Evolutionary conservation across 257 asterid species (phyloP).

Genomic region (Solanum chiquidenum): DNA sequence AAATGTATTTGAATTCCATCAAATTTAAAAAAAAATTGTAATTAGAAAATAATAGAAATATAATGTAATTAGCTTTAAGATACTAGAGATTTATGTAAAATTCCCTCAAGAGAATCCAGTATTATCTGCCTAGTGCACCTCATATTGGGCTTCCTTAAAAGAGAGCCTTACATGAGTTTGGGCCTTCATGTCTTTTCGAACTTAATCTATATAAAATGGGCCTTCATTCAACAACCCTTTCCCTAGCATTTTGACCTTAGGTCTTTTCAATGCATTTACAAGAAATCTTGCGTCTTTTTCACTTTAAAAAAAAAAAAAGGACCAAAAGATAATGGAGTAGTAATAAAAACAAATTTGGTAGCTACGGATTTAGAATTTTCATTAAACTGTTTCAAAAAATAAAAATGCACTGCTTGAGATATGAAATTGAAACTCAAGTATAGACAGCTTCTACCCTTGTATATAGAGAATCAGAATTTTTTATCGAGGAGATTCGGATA

Average conservation of each 20-base stretch:
- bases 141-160: neutral
- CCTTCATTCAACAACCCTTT: neutral
- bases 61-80: too few relatives aligned
- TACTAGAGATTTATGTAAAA: too few relatives aligned
- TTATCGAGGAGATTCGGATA: neutral
- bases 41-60: too few relatives aligned
- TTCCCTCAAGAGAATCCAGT: too few relatives aligned
- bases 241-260: neutral
- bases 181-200: neutral
- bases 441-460: too few relatives aligned
- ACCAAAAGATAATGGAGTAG: neutral
- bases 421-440: neutral
- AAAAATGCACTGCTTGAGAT: too few relatives aligned
- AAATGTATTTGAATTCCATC: fast-evolving
- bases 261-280: neutral
- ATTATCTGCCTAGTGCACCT: neutral
- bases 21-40: too few relatives aligned
- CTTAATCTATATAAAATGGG: neutral
- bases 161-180: neutral
- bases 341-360: neutral
- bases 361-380: neutral
- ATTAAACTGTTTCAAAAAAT: neutral
- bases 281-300: neutral
- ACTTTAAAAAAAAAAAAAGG: neutral
- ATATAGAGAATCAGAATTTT: too few relatives aligned